These are phyloP conservation scores for Saccharomycopsis microspora DNA, from an alignment of 805 yeast species.

Conservation along the genomic window DNA sequence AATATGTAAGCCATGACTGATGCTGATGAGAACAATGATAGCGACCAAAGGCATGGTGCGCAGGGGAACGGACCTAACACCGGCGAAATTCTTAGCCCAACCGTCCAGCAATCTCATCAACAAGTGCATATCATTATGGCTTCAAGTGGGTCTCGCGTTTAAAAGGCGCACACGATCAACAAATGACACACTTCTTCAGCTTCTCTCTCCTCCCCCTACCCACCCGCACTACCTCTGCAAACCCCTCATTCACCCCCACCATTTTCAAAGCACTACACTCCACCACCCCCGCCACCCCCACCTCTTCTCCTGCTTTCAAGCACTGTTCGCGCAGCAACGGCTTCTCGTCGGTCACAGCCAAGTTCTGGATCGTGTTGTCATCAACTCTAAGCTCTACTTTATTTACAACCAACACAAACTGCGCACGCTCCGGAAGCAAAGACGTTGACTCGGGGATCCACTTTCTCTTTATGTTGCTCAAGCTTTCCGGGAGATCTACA, in stretches of 20 bases:
- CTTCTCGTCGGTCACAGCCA: slow-evolving; percentile 10
- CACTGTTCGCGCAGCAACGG: slow-evolving; percentile 30
- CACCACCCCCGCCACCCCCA: slow-evolving; percentile 72
- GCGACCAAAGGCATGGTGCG: too few species aligned
- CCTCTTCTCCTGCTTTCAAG: slow-evolving; percentile 56
- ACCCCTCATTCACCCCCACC: slow-evolving; percentile 87
- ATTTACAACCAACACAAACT: slow-evolving; percentile 6
- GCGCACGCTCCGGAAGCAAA: slow-evolving; percentile 24
- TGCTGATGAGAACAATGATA: too few species aligned
- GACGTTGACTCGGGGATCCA: slow-evolving; percentile 30
- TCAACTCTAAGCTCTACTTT: slow-evolving; percentile 12
- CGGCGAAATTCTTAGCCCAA: too few species aligned
- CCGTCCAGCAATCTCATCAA: too few species aligned
- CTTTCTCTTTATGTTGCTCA: slow-evolving; percentile 48
- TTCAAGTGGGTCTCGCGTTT: too few species aligned
- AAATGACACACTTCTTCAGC: too few species aligned
- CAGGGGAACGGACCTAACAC: too few species aligned
- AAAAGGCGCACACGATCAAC: too few species aligned
- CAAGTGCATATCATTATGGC: too few species aligned
- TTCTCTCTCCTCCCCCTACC: background rate
- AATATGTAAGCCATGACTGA: too few species aligned
- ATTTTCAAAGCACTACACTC: slow-evolving; percentile 61
- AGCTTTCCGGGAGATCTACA: slow-evolving; percentile 85
- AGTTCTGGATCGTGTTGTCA: slow-evolving; percentile 8
- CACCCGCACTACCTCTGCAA: slow-evolving; percentile 73